Evolutionary conservation across 768 basidiomycete species (phyloP), one percentile per base, ranked within the genome.

Genomic region (Panus rudis): DNA sequence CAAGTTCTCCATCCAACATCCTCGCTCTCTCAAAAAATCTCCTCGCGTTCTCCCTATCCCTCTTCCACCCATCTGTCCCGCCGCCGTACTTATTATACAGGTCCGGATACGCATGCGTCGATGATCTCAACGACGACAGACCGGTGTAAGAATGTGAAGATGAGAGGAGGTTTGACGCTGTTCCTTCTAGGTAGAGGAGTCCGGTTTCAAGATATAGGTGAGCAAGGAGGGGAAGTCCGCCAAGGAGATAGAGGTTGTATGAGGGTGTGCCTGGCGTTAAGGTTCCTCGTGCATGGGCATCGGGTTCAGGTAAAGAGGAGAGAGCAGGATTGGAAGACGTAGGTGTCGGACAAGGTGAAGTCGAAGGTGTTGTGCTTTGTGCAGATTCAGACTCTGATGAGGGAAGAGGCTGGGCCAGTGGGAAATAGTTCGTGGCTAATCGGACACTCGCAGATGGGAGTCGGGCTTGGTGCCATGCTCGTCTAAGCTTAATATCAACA

Each of bases 401-500:
- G 24, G 44, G 51, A n/a, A 51, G 41, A 2, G 52, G 42, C 20
- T 70, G 66, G 37, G 75, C 72, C 12, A 79, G 61, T 8, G 84
- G 81, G 27, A 89, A 57, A 55, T 87, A 90, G 48, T 85, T 73
- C 2, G 80, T 76, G 25, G 79, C 83, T 14, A 90, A 74, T 42
- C 84, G 78, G 71, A 89, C 83, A 3, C 83, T 83, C 0, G 87
- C 78, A 7, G 84, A 78, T 5, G 86, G 84, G 5, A 80, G 66
- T 57, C 78, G 83, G 3, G 81, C 76, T 58, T 83, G 83, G 41
- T 81, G 81, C 87, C 87, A 90, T 25, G 86, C 84, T 38, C 85
- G 86, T 49, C 87, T 90, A 52, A 38, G 47, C 48, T 41, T 31
- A 39, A 35, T n/a, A 27, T 20, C 3, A 26, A 28, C 27, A 30